Percentiles rank a stretch among this genome's conserved stretches.
These are phyloP conservation scores for Xylaria sp. DNA, from an alignment of 2,329 filamentous ascomycete genomes.

Conservation along the genomic window DNA sequence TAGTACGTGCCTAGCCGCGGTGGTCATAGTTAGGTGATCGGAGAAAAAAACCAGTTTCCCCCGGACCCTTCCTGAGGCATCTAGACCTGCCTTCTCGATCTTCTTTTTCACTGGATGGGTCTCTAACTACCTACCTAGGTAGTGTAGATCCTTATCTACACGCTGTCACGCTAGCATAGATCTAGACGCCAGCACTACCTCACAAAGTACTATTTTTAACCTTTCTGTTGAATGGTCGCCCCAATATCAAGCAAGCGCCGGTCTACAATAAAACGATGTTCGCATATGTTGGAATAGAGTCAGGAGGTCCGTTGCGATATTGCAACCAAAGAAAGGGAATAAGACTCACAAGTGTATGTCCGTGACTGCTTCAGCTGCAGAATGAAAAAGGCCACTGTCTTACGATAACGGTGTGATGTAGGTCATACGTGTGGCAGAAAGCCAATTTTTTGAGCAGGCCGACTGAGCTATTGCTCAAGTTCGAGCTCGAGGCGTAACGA, in stretches of 20 bases:
- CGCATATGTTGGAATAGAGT: neutral
- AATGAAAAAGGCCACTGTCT: no score
- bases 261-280: neutral
- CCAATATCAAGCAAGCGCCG: neutral
- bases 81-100: neutral
- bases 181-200: neutral
- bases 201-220: neutral
- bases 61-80: no score
- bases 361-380: no score
- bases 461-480: neutral
- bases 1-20: no score
- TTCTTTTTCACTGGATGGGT: neutral
- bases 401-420: no score
- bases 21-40: no score
- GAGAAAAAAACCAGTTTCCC: no score
- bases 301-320: neutral
- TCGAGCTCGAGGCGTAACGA: neutral
- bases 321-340: no score
- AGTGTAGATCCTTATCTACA: conserved; percentile 5
- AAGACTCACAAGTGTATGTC: no score
- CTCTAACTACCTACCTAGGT: no score
- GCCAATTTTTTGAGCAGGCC: neutral
- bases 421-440: neutral
- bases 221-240: neutral
- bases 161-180: conserved; percentile 1